A percentile compares a stretch with the other conserved stretches of the same genome.
Conservation (phyloP, 495 filamentous ascomycete species). For the Paragyromitra xinjiangensis region DNA sequence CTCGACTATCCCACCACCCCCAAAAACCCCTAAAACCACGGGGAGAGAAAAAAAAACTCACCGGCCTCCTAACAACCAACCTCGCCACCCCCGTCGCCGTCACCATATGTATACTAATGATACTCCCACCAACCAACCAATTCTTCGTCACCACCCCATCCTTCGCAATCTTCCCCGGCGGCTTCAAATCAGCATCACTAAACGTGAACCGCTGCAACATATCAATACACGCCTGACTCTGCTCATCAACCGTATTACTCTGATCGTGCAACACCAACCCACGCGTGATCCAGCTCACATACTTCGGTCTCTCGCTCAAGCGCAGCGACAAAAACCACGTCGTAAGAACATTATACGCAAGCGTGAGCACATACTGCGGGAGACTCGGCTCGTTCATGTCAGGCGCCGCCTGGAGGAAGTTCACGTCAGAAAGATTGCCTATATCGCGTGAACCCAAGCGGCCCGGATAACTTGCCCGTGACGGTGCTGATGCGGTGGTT, state of each 20-base stretch:
- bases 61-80: constrained; percentile 55
- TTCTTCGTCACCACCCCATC: constrained; percentile 68
- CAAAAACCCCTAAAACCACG: neutral
- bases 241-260: constrained; percentile 83
- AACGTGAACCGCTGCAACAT: constrained; percentile 93
- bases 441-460: constrained; percentile 23
- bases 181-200: constrained; percentile 72
- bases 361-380: constrained; percentile 87
- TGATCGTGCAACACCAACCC: constrained; percentile 77
- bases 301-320: constrained; percentile 79
- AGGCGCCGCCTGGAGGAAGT: constrained; percentile 29
- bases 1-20: neutral
- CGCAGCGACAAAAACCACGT: constrained; percentile 95
- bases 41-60: constrained; percentile 35
- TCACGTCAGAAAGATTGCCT: constrained; percentile 30
- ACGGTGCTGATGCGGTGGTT: constrained; percentile 45
- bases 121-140: constrained; percentile 88
- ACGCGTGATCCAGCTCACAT: constrained; percentile 92
- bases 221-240: constrained; percentile 91
- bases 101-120: constrained; percentile 84
- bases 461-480: constrained; percentile 31
- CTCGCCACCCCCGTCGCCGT: constrained; percentile 69
- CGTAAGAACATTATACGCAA: constrained; percentile 93
- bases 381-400: constrained; percentile 66
- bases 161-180: constrained; percentile 48